Evolutionary conservation across 345 rosid species (phyloP).

Genomic region (Eucalyptus brandiana): DNA sequence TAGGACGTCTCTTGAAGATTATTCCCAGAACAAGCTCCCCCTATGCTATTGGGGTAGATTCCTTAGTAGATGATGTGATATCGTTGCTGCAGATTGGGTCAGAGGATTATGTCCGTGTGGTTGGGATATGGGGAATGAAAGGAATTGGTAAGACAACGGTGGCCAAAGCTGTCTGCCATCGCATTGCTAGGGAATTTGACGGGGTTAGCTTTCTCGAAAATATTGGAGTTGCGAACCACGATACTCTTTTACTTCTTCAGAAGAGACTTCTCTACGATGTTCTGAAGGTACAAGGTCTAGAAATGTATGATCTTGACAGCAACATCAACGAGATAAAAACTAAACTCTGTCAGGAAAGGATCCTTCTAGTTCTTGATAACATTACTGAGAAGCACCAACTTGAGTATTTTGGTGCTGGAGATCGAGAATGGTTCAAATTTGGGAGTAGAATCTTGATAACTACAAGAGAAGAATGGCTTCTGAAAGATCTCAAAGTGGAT

Average conservation of each 20-base stretch:
- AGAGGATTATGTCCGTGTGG: not conserved
- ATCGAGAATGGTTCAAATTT: not conserved
- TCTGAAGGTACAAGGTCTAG: not conserved
- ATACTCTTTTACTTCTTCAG: not conserved
- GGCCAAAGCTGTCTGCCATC: not conserved
- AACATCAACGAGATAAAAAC: not conserved
- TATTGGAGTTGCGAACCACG: not conserved
- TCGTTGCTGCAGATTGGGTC: not conserved
- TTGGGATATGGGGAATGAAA: not conserved
- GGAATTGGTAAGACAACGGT: conserved; percentile 2
- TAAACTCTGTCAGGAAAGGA: not conserved
- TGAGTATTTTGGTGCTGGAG: not conserved
- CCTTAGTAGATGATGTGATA: not conserved
- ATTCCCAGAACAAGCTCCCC: not conserved
- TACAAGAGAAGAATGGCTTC: not conserved
- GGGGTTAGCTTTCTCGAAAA: not conserved
- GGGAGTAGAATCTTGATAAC: not conserved
- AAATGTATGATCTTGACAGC: not conserved
- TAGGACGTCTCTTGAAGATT: not conserved
- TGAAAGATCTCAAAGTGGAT: not conserved
- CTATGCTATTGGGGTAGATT: not conserved
- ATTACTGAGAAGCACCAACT: not conserved
- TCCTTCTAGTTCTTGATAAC: not conserved
- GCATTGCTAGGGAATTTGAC: not conserved
- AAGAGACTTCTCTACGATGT: not conserved